These are phyloP conservation scores for Colletotrichum spinosum DNA, from an alignment of 2,329 filamentous ascomycete species.

Conservation along the genomic window DNA sequence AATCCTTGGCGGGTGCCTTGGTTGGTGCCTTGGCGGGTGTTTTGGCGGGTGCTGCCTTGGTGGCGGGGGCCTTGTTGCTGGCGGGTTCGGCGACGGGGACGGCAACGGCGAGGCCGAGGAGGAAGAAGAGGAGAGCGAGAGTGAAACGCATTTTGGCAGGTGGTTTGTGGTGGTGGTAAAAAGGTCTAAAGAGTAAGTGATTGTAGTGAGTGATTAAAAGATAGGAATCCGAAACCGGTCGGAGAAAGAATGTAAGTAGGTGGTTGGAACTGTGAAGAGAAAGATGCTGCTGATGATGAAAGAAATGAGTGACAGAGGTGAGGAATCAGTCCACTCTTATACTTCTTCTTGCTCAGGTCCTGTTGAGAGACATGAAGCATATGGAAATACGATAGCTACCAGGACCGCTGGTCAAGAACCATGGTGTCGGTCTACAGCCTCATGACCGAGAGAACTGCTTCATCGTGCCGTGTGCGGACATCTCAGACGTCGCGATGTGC, in stretches of 20 bases:
- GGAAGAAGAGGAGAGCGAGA: constrained; percentile 12
- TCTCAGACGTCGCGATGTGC: no score
- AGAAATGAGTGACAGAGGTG: no score
- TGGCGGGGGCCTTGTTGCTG: constrained; percentile 1
- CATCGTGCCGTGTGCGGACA: no score
- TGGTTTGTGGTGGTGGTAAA: background rate
- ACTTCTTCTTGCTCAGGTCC: no score
- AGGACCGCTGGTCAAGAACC: no score
- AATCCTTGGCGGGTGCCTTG: background rate
- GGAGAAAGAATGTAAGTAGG: background rate
- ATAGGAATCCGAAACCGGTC: constrained; percentile 20
- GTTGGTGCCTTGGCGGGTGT: background rate
- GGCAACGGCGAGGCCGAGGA: constrained; percentile 7
- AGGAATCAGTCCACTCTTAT: no score
- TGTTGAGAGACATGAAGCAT: no score
- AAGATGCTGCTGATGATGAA: background rate
- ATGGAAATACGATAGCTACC: no score
- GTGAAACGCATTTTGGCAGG: constrained; percentile 28
- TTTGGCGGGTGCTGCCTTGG: background rate
- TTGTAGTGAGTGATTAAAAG: background rate
- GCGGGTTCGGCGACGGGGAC: background rate
- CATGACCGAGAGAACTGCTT: no score
- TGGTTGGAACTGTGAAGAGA: no score
- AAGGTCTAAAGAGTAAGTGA: background rate
- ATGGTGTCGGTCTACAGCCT: no score